Evolutionary conservation across 805 yeast species (phyloP).

Genomic region (Saccharomycopsis malanga): DNA sequence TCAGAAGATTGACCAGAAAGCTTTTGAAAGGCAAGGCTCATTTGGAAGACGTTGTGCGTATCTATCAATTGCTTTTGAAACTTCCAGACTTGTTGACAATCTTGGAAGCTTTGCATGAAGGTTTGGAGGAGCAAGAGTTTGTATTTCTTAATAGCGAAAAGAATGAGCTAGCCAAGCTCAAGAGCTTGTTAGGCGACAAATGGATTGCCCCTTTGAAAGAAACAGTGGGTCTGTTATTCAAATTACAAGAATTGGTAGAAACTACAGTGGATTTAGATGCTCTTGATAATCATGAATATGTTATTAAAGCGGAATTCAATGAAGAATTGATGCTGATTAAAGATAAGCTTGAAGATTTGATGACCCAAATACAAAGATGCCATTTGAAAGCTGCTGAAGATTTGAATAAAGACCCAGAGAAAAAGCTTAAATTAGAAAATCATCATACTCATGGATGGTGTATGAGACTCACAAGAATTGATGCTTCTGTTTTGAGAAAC

Average conservation of each 20-base stretch:
- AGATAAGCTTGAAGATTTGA: constrained; percentile 46
- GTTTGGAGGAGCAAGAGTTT: constrained; percentile 25
- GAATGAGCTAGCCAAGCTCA: constrained; percentile 25
- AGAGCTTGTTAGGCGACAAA: constrained; percentile 35
- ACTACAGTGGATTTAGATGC: constrained; percentile 86
- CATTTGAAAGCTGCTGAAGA: constrained; percentile 67
- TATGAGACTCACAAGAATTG: constrained; percentile 84
- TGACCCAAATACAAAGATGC: constrained; percentile 46
- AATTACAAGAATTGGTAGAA: constrained; percentile 80
- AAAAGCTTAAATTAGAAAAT: constrained; percentile 81
- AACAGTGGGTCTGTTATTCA: constrained; percentile 45
- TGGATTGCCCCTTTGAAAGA: constrained; percentile 57
- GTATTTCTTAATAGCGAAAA: constrained; percentile 18
- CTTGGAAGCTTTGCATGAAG: constrained; percentile 39
- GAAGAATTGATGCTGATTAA: constrained; percentile 60
- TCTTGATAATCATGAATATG: constrained; percentile 72
- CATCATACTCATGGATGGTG: constrained; percentile 93
- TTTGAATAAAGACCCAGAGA: constrained; percentile 73
- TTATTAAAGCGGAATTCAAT: constrained; percentile 86
- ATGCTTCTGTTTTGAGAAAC: constrained; percentile 71
- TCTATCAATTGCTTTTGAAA: constrained; percentile 70
- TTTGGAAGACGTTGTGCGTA: constrained; percentile 82
- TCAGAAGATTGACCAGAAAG: constrained; percentile 67
- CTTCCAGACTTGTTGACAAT: constrained; percentile 62
- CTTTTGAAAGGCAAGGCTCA: constrained; percentile 47